Percentiles rank a stretch among this genome's conserved stretches.
Conservation (phyloP, 1,284 basidiomycete species). For the Sporisorium scitamineum region DNA sequence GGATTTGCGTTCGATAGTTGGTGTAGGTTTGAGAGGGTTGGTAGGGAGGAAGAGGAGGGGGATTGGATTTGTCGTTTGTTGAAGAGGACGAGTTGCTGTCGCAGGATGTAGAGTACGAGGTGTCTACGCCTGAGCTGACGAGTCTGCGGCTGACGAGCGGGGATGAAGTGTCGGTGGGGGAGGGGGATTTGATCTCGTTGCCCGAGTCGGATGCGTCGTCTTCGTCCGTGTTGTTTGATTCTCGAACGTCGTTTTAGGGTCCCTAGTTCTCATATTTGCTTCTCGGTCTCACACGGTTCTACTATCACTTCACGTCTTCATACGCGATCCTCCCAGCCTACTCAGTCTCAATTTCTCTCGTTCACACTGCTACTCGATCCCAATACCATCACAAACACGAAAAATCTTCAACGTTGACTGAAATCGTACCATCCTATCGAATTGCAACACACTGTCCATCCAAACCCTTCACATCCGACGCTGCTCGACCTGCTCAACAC, state of each 20-base stretch:
- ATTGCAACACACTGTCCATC: neutral
- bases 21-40: slow-evolving; percentile 1
- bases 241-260: neutral
- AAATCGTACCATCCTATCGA: neutral
- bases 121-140: neutral
- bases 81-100: too few species aligned
- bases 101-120: neutral
- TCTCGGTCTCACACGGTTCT: neutral
- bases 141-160: neutral
- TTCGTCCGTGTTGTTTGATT: slow-evolving; percentile 6
- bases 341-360: neutral
- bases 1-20: slow-evolving; percentile 7
- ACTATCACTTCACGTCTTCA: neutral
- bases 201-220: neutral
- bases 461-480: neutral
- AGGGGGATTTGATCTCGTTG: neutral
- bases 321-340: too few species aligned
- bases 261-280: neutral
- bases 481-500: neutral
- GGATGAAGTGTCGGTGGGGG: neutral
- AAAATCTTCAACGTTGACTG: too few species aligned
- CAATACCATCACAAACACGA: too few species aligned
- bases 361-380: too few species aligned
- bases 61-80: neutral
- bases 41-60: slow-evolving; percentile 1